Base-by-base conservation (phyloP, 192 early-diverging fungal genomes). In the Gryganskiella cystojenkinii region DNA sequence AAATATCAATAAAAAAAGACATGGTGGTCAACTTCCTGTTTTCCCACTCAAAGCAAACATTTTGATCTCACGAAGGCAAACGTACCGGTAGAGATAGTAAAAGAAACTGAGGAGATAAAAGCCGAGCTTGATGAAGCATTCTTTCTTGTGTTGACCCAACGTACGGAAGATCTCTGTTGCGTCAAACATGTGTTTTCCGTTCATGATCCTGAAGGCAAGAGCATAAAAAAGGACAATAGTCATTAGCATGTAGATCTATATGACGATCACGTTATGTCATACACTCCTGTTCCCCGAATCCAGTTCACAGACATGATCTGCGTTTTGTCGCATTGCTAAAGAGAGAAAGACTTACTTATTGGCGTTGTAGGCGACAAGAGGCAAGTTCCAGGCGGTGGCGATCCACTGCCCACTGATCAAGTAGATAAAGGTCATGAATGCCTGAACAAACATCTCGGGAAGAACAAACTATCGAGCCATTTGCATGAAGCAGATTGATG, bases 81-180 rank as follows among this genome's bases (percentile, higher is more conserved):
- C 79, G 43, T 73, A 85, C 81, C 88, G 87, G 70, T 96, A 98
- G 34, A 94, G 81, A 65, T 92, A 96, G 88, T 90, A 96, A 83
- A 99, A 99, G 88, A 99, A 99, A 81, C 88, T 90, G 35, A 99
- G 78, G 57, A 99, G 88, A 67, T 97, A 99, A 63, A 99, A 99
- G 30, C 90, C 95, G 27, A 99, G 93, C 82, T 99, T 99, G 84
- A 95, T 86, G 76, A 98, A 98, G 83, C 92, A 92, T 82, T 99
- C 98, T 83, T 92, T 92, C 86, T 99, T 99, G 79, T 98, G 96
- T 67, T 88, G 82, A 40, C 90, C 86, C 46, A 99, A 75, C 15
- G 96, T 97, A 67, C 95, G 89, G 90, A 99, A 99, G 61, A 99
- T 97, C 79, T 98, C 96, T 55, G 98, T 99, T 13, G 98, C 94